Evolutionary conservation across 108 stramenopile genomes (phyloP), one percentile per base, ranked within the genome.

Genomic region (Cylindrotheca fusiformis): DNA sequence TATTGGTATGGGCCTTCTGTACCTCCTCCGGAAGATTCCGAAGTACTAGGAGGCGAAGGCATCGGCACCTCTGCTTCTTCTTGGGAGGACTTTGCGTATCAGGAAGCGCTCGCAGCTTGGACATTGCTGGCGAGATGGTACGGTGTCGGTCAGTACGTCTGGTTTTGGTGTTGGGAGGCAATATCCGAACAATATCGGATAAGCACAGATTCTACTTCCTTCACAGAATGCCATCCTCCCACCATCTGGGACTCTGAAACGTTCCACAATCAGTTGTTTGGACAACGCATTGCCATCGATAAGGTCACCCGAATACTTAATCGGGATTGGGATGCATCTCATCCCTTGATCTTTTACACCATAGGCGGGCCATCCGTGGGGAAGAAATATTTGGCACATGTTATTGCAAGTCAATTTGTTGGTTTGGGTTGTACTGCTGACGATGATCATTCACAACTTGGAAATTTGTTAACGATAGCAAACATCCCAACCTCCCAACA

Each of bases 301-400:
- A 30, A 19, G 4, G 3, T 54, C 2, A 17, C 24, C 1, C 23
- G 36, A 44, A 49, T 41, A 1, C n/a, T 46, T 48, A 47, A 33
- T 24, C 31, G 50, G n/a, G 47, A 51, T 50, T 48, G 59, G 26
- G 23, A 48, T 6, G 2, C 22, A 30, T 5, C 5, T 17, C 66
- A 59, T 51, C 68, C 70, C 4, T 36, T 71, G 0, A 25, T 71
- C n/a, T 32, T 71, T 4, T 71, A 60, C 32, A 62, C 49, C 21
- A 32, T 46, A 32, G 70, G 70, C 24, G 70, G 70, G 3, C 54
- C 52, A 29, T 29, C 33, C 6, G 62, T 63, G 2, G 70, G 70
- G n/a, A 71, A 71, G 46, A 61, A 45, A 63, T 36, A 25, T 18
- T 14, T 71, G 32, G 70, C 62, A 14, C 31, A 49, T n/a, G 23